A percentile compares a stretch with the other conserved stretches of the same genome.
Conservation (phyloP, 208 protist species). For the Angomonas deanei region DNA sequence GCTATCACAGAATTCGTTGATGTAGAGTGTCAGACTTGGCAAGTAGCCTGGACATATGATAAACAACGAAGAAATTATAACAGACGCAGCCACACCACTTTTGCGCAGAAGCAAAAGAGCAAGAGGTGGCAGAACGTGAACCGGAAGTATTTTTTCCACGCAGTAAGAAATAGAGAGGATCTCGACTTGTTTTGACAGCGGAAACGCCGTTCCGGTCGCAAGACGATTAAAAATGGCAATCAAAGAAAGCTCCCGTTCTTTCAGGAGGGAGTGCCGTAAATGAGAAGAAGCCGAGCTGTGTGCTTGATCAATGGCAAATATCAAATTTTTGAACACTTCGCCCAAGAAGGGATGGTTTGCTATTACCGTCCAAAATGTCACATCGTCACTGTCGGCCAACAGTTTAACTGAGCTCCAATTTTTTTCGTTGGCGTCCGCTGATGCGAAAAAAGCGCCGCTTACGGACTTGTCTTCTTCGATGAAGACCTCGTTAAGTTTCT, state of each 20-base stretch:
- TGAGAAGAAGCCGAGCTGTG: slow-evolving; percentile 55
- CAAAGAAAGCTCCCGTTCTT: slow-evolving; percentile 34
- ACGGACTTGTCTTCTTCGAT: slow-evolving; percentile 49
- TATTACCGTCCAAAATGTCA: slow-evolving; percentile 80
- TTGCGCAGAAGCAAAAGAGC: slow-evolving; percentile 55
- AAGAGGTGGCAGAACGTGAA: slow-evolving; percentile 32
- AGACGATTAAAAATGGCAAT: slow-evolving; percentile 51
- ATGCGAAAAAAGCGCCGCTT: slow-evolving; percentile 56
- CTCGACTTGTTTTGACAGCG: slow-evolving; percentile 26
- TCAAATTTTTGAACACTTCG: slow-evolving; percentile 31
- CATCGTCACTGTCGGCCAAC: slow-evolving; percentile 61
- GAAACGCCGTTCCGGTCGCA: slow-evolving; percentile 37
- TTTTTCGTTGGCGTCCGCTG: slow-evolving; percentile 54
- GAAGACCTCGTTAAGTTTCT: slow-evolving; percentile 23
- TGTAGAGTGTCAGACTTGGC: slow-evolving; percentile 28
- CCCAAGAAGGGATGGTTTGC: slow-evolving; percentile 47
- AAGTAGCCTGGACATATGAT: slow-evolving; percentile 60
- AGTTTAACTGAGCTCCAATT: slow-evolving; percentile 49
- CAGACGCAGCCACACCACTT: slow-evolving; percentile 45
- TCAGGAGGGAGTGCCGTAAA: slow-evolving; percentile 24
- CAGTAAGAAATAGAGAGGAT: slow-evolving; percentile 27
- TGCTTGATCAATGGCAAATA: slow-evolving; percentile 50
- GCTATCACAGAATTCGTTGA: slow-evolving; percentile 50
- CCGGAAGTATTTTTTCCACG: slow-evolving; percentile 41
- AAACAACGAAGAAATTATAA: slow-evolving; percentile 50